A percentile compares a stretch with the other conserved stretches of the same genome.
These are phyloP conservation scores for Russula foetens DNA, from an alignment of 768 basidiomycete genomes.

Conservation along the genomic window DNA sequence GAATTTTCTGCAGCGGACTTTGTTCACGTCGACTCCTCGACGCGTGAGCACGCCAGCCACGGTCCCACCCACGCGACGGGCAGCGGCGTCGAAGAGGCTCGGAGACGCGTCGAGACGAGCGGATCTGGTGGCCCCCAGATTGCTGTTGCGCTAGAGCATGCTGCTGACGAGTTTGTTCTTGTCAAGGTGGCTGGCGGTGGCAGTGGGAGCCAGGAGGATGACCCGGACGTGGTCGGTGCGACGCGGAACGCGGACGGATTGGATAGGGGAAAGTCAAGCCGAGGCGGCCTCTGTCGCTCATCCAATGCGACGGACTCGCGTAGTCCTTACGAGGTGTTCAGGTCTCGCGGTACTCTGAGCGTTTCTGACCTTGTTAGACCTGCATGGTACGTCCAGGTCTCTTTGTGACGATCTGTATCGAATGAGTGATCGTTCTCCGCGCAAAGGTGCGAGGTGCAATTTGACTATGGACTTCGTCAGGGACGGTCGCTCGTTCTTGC, in stretches of 20 bases:
- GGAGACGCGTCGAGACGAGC: not conserved
- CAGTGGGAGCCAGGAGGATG: not conserved
- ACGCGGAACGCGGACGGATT: not conserved
- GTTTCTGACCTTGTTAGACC: slow-evolving; percentile 20
- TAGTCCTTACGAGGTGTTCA: slow-evolving; percentile 14
- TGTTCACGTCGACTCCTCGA: slow-evolving; percentile 3
- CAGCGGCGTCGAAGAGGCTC: not conserved
- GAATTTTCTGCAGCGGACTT: slow-evolving; percentile 18
- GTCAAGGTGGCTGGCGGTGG: slow-evolving; percentile 1
- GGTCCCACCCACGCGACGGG: no score
- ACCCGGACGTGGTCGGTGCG: not conserved
- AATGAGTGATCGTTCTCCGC: not conserved
- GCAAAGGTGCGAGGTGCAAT: slow-evolving; percentile 76
- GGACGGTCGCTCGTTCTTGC: slow-evolving; percentile 41
- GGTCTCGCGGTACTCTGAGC: slow-evolving; percentile 5
- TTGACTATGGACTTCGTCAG: slow-evolving; percentile 66
- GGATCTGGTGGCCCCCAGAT: slow-evolving; percentile 17
- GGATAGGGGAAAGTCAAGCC: not conserved
- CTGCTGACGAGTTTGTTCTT: slow-evolving; percentile 12
- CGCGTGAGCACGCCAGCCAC: not conserved
- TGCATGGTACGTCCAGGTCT: slow-evolving; percentile 13
- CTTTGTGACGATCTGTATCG: not conserved
- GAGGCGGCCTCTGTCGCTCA: no score
- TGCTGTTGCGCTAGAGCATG: slow-evolving; percentile 5
- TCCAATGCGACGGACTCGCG: not conserved